phyloP scores from a whole-genome alignment of 2,329 filamentous ascomycete genomes.

The Pseudophaeomoniella oleicola region DNA sequence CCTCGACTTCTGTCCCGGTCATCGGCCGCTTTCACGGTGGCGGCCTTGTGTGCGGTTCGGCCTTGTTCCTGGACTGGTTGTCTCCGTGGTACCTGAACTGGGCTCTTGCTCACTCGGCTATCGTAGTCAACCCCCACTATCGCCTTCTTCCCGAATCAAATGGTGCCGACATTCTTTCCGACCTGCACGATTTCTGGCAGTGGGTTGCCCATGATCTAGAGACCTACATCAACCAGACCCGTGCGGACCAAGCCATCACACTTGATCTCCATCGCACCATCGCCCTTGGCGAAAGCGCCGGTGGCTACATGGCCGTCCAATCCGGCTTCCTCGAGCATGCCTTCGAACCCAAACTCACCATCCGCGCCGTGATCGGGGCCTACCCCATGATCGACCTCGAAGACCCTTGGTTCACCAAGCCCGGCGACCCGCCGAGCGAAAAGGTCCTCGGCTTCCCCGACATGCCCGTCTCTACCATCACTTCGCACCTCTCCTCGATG shows the following conservation, averaged over 20 bases:
- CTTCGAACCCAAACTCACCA: slow-evolving; percentile 14
- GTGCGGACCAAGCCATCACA: slow-evolving; percentile 1
- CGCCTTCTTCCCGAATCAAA: slow-evolving; percentile 36
- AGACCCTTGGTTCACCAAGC: slow-evolving; percentile 8
- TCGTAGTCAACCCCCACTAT: slow-evolving; percentile 34
- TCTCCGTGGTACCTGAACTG: slow-evolving; percentile 24
- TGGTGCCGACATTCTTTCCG: slow-evolving; percentile 31
- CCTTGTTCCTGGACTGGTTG: slow-evolving; percentile 15
- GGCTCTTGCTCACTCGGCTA: slow-evolving; percentile 23
- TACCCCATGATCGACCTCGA: slow-evolving; percentile 19
- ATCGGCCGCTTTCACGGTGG: slow-evolving; percentile 31
- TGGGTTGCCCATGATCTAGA: slow-evolving; percentile 23
- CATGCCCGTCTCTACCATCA: slow-evolving; percentile 7
- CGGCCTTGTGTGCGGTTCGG: slow-evolving; percentile 21
- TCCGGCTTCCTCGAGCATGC: slow-evolving; percentile 5
- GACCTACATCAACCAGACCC: slow-evolving; percentile 5
- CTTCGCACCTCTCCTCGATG: slow-evolving; percentile 17
- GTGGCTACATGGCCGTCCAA: slow-evolving; percentile 16
- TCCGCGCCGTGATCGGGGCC: slow-evolving; percentile 15
- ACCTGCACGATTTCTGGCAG: slow-evolving; percentile 33
- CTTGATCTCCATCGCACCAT: slow-evolving; percentile 15
- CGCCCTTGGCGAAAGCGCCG: slow-evolving; percentile 16
- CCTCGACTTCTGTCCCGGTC: slow-evolving; percentile 20
- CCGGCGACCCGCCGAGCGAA: slow-evolving; percentile 2
- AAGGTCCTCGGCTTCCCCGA: slow-evolving; percentile 8